Base-by-base conservation (phyloP, 108 stramenopile genomes). In the Nitzschia sp. region DNA sequence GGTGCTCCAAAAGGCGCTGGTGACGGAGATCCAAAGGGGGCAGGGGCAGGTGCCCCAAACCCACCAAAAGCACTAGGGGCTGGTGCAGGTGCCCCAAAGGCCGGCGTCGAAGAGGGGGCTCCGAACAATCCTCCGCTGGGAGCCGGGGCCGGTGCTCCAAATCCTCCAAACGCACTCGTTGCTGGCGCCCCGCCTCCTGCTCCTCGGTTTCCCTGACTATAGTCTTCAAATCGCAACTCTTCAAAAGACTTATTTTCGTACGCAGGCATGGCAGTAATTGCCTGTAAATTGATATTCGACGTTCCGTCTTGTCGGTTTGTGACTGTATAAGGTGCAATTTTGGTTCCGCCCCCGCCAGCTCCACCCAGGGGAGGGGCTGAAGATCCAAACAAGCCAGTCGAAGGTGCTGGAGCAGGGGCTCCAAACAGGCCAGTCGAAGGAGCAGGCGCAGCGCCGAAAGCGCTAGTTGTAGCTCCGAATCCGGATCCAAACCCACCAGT, bases 201-300 rank as follows among this genome's bases (percentile, higher is more conserved):
- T 47, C 91, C 92, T 59, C 85, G 89, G 63, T 94, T 95, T 2
- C 93, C 95, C 25, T 80, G 79, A 60, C 54, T 36, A 71, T 94
- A 95, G 79, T 98, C 97, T 68, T 98, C 95, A 31, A 91, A 75
- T 3, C 95, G 78, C 24, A 98, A 75, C 75, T 98, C 96, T 80
- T 98, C 96, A 71, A 93, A 92, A 15, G 79, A 82, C 66, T 97
- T 96, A 9, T 75, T 72, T 55, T 86, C 88, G 63, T 96, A 98
- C 54, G 75, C 81, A 25, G 82, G 80, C 94, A 95, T 94, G 48
- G 89, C 90, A 17, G 92, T 82, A 61, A 97, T 96, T 51, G 92
- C 79, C 46, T 93, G 92, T 54, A 96, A 65, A 62, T 72, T 70
- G 70, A 96, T 94, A 31, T 63, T 65, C 15, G 76, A 79, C 13